Evolutionary conservation across 371 early-diverging fungal species (phyloP).

Genomic region (Furculomyces boomerangus): DNA sequence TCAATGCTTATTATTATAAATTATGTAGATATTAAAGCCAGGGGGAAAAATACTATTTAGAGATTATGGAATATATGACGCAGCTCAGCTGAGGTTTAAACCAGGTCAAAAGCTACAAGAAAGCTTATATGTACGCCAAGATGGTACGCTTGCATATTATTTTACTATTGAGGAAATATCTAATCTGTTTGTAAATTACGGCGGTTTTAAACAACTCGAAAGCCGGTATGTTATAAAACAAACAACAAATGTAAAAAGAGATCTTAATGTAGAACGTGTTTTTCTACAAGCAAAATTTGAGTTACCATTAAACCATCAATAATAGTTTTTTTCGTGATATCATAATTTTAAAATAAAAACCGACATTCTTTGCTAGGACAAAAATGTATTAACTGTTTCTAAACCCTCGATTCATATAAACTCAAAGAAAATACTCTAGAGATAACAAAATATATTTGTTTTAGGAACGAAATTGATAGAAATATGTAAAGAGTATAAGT

Average conservation of each 20-base stretch:
- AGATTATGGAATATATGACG: slow-evolving; percentile 78
- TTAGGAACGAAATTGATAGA: too few species aligned
- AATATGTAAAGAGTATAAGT: slow-evolving; percentile 14
- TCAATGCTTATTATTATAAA: too few species aligned
- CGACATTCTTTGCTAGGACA: too few species aligned
- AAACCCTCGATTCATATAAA: too few species aligned
- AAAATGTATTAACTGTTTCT: too few species aligned
- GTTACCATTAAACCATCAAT: background rate
- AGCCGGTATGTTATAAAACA: slow-evolving; percentile 58
- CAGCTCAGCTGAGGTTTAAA: slow-evolving; percentile 76
- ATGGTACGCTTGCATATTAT: slow-evolving; percentile 40
- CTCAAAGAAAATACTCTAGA: too few species aligned
- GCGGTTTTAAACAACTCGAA: slow-evolving; percentile 50
- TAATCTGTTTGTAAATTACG: slow-evolving; percentile 44
- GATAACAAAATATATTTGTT: too few species aligned
- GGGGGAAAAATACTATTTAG: slow-evolving; percentile 67
- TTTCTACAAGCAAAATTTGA: slow-evolving; percentile 76
- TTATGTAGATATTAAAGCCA: slow-evolving; percentile 36
- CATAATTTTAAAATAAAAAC: too few species aligned
- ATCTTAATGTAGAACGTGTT: slow-evolving; percentile 56
- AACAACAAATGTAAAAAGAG: slow-evolving; percentile 62
- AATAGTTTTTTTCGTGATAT: too few species aligned
- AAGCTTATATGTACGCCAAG: slow-evolving; percentile 77
- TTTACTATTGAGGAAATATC: slow-evolving; percentile 21
- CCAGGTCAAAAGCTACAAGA: slow-evolving; percentile 54